Percentiles rank a stretch among this genome's conserved stretches.
Evolutionary conservation across 495 filamentous ascomycete species (phyloP).

Genomic region (Xylaria castorea): DNA sequence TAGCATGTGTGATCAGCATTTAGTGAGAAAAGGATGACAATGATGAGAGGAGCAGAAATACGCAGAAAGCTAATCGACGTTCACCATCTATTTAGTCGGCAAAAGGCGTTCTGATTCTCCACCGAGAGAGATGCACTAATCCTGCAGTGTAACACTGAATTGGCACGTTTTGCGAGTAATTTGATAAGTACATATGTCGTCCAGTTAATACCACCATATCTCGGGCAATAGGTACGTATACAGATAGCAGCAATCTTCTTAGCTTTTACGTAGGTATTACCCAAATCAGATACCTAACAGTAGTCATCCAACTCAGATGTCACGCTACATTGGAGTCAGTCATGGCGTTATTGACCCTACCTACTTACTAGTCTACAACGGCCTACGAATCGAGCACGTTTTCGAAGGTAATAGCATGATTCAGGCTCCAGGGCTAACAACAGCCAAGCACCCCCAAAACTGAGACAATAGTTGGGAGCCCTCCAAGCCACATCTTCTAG

Average conservation of each 20-base stretch:
- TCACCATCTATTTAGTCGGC: not conserved
- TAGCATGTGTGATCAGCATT: not conserved
- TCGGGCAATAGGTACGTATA: constrained; percentile 5
- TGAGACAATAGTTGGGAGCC: not conserved
- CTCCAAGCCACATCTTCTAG: constrained; percentile 15
- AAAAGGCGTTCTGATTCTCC: not conserved
- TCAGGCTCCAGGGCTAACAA: not conserved
- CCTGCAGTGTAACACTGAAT: constrained; percentile 17
- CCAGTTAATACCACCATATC: not conserved
- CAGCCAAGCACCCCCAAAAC: not conserved
- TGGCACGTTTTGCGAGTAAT: not conserved
- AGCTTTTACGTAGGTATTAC: constrained; percentile 9
- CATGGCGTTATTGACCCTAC: not conserved
- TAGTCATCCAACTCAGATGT: not conserved
- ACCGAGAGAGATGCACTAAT: not conserved
- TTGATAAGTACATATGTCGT: not conserved
- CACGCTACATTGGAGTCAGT: constrained; percentile 18
- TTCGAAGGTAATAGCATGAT: not conserved
- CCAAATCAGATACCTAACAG: not conserved
- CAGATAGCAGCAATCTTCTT: not conserved
- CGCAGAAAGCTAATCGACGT: not conserved
- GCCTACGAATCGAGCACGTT: constrained; percentile 20
- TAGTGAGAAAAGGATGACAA: too few species aligned
- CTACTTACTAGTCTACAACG: not conserved
- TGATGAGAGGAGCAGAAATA: not conserved